A percentile compares a stretch with the other conserved stretches of the same genome.
phyloP scores from a whole-genome alignment of 129 eudicot species.

The Tagetes erecta region DNA sequence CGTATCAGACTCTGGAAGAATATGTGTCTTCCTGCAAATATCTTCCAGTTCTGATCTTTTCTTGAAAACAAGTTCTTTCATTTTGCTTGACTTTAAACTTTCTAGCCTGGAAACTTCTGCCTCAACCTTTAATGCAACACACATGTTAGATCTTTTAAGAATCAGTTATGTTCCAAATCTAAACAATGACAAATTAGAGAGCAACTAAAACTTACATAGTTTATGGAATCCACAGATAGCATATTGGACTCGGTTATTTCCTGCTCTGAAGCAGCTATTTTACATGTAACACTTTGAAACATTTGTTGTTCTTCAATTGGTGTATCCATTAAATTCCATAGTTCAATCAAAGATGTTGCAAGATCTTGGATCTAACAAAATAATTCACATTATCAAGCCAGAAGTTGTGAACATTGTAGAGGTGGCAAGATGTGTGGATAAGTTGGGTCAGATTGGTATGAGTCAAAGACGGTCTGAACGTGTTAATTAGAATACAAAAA shows the following conservation, averaged over 20 bases:
- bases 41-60: constrained; percentile 82
- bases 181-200: background rate
- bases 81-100: constrained; percentile 72
- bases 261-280: constrained; percentile 71
- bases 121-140: constrained; percentile 54
- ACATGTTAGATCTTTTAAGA: background rate
- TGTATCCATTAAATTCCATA: constrained; percentile 83
- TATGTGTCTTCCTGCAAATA: constrained; percentile 76
- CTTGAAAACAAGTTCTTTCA: constrained; percentile 87
- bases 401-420: background rate
- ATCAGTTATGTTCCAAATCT: background rate
- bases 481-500: too few relatives aligned
- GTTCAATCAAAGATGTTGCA: constrained; percentile 68
- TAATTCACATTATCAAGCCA: constrained; percentile 14
- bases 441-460: background rate
- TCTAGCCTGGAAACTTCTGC: constrained; percentile 77
- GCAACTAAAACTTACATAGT: constrained; percentile 49
- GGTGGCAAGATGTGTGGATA: background rate
- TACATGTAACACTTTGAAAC: constrained; percentile 72
- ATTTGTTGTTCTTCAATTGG: constrained; percentile 77
- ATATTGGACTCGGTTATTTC: constrained; percentile 65
- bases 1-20: constrained; percentile 57
- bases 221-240: constrained; percentile 63
- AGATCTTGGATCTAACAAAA: constrained; percentile 69
- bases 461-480: background rate